Base-by-base conservation (phyloP, 2,329 filamentous ascomycete genomes). In the Ascochyta rabiei region DNA sequence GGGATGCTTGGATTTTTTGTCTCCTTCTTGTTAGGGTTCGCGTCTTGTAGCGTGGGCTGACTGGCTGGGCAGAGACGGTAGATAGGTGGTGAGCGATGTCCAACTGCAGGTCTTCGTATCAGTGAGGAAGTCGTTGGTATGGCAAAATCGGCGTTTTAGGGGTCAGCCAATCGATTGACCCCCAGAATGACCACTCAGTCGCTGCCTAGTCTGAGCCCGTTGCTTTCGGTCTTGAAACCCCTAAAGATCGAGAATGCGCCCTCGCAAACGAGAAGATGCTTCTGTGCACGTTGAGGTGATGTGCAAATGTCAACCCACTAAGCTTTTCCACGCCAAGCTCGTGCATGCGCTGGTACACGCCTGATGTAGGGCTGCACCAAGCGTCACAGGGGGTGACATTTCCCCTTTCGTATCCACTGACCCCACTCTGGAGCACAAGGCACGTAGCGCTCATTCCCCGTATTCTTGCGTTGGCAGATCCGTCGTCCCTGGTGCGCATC, bases 271-370 rank as follows among this genome's bases (percentile, higher is more conserved):
- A 38, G 19, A 13, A 2, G 10, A 21, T 19, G 18, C 35, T 16
- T 19, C 16, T 13, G 35, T 21, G 10, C 35, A 21, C 5, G 18
- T 38, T 10, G 16, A 1, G 4, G 13, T 21, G 35, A 38, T 38
- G 50, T 47, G 50, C 31, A 43, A 43, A 30, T 35, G 28, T 37
- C 28, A 37, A 28, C 6, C 34, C 37, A 12, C 44, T 44, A 53
- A 53, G 51, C 51, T 53, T 53, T 53, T 51, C 39, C 19, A 43
- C 18, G 51, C 51, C 40, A 54, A 54, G 51, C 39, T 21, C n/a
- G 24, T 43, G 44, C 51, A 43, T 26, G 44, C 44, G 43, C 49
- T 53, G 46, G 31, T 26, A 42, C 16, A 47, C 16, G 42, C 35
- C 35, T 31, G 16, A 42, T 44, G 45, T 44, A 44, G 19, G 38